Evolutionary conservation across 1,139 yeast genomes (phyloP).

Genomic region (Yamadazyma membranifaciens): DNA sequence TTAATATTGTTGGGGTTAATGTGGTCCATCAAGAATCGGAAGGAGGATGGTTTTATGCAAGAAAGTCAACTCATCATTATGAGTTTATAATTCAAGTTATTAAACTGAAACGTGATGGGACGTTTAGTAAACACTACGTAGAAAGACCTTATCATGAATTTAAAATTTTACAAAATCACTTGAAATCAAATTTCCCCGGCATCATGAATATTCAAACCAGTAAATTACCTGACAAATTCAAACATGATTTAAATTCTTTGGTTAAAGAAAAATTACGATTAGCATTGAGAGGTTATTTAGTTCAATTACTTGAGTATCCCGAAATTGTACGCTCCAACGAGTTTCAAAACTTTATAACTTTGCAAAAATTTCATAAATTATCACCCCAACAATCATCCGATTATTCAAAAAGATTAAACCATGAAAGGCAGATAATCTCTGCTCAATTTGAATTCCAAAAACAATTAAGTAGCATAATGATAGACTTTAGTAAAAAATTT

Average conservation of each 20-base stretch:
- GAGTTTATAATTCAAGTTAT: slow-evolving; percentile 45
- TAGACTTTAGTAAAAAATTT: slow-evolving; percentile 49
- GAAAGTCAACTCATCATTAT: slow-evolving; percentile 30
- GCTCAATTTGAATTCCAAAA: slow-evolving; percentile 76
- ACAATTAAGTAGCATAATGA: slow-evolving; percentile 49
- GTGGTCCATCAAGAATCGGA: slow-evolving; percentile 10
- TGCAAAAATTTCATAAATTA: slow-evolving; percentile 25
- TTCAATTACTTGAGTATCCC: slow-evolving; percentile 48
- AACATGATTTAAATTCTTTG: slow-evolving; percentile 26
- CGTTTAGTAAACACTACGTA: slow-evolving; percentile 38
- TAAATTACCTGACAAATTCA: slow-evolving; percentile 50
- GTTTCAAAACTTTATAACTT: slow-evolving; percentile 52
- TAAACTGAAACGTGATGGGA: slow-evolving; percentile 17
- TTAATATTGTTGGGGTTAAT: slow-evolving; percentile 68
- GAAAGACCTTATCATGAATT: slow-evolving; percentile 69
- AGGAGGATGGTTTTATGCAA: slow-evolving; percentile 14
- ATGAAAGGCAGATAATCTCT: slow-evolving; percentile 58
- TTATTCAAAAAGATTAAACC: slow-evolving; percentile 50
- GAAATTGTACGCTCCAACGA: slow-evolving; percentile 55
- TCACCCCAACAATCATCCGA: slow-evolving; percentile 51
- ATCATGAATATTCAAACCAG: slow-evolving; percentile 56
- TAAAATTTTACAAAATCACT: slow-evolving; percentile 46
- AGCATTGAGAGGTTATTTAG: slow-evolving; percentile 71
- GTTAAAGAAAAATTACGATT: slow-evolving; percentile 66
- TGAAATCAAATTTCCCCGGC: slow-evolving; percentile 67